These are phyloP conservation scores for Talaromyces albobiverticillius DNA, from an alignment of 2,329 filamentous ascomycete species.

Conservation along the genomic window DNA sequence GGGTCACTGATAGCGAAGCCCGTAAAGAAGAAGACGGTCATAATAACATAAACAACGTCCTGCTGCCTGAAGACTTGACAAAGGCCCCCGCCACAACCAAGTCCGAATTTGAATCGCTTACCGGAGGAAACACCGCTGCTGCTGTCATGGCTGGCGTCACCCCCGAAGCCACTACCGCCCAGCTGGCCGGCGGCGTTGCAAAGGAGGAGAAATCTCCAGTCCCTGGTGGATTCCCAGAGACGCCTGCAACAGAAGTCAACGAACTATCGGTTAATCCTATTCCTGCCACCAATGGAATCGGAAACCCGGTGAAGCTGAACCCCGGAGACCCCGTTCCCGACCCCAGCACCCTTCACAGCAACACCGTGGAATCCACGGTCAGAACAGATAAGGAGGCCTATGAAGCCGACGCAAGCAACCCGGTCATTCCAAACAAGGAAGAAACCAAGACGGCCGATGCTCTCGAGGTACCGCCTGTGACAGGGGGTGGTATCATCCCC, in stretches of 20 bases:
- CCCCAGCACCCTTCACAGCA: conserved; percentile 59
- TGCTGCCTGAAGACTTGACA: conserved; percentile 69
- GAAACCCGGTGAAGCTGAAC: conserved; percentile 76
- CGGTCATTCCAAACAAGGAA: conserved; percentile 46
- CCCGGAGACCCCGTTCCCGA: conserved; percentile 81
- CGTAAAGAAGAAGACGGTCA: conserved; percentile 78
- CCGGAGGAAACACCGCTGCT: conserved; percentile 14
- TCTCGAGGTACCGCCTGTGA: conserved; percentile 54
- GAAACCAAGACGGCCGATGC: conserved; percentile 38
- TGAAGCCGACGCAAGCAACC: conserved; percentile 63
- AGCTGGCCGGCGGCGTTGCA: conserved; percentile 37
- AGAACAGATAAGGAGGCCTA: conserved; percentile 80
- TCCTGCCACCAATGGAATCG: conserved; percentile 55
- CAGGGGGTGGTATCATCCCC: conserved; percentile 65
- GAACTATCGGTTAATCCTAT: conserved; percentile 54
- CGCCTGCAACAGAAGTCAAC: conserved; percentile 55
- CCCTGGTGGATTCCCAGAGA: conserved; percentile 71
- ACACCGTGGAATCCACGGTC: conserved; percentile 66
- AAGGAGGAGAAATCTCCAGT: conserved; percentile 43
- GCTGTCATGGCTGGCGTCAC: conserved; percentile 59
- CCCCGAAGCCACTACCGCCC: conserved; percentile 69
- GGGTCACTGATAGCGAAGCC: conserved; percentile 77
- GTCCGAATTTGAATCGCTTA: conserved; percentile 13
- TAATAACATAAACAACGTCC: conserved; percentile 90
- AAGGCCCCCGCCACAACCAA: conserved; percentile 17